Conservation (phyloP, 2,329 filamentous ascomycete genomes). For the Alternaria incomplexa region DNA sequence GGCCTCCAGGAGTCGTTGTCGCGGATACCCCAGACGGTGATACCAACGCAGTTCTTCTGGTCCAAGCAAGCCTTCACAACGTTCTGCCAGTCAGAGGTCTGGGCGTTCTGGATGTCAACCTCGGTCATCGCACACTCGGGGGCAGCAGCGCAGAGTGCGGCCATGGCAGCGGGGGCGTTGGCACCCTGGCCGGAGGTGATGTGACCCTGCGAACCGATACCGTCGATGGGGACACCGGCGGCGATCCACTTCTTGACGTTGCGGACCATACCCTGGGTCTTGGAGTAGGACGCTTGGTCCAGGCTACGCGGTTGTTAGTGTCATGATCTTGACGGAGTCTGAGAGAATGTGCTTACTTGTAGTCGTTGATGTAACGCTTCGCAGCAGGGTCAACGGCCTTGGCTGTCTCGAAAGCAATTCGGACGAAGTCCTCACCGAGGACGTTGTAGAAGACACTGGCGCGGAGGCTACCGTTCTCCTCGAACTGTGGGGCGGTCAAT, state of each 20-base stretch:
- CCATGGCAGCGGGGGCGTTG: conserved; percentile 55
- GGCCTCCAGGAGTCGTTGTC: conserved; percentile 57
- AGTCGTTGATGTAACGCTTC: conserved; percentile 79
- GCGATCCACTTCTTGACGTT: conserved; percentile 71
- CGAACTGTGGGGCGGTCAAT: conserved; percentile 52
- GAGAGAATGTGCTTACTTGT: conserved; percentile 46
- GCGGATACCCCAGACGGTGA: conserved; percentile 67
- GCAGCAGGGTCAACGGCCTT: conserved; percentile 69
- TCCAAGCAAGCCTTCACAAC: conserved; percentile 65
- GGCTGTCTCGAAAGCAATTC: conserved; percentile 74
- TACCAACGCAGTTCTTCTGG: conserved; percentile 67
- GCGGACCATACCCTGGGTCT: conserved; percentile 63
- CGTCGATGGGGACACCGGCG: conserved; percentile 69
- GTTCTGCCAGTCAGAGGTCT: conserved; percentile 64
- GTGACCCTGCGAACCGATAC: conserved; percentile 59
- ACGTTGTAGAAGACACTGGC: conserved; percentile 70
- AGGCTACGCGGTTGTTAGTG: conserved; percentile 58
- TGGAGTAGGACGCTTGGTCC: conserved; percentile 65
- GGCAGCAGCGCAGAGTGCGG: conserved; percentile 60
- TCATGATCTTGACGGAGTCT: neutral
- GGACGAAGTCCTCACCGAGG: conserved; percentile 73
- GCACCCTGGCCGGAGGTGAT: conserved; percentile 58
- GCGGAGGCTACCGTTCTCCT: conserved; percentile 66
- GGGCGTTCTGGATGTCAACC: conserved; percentile 69
- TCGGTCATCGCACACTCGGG: conserved; percentile 71